Evolutionary conservation across 768 basidiomycete genomes (phyloP), one percentile per base, ranked within the genome.

Genomic region (Amanita exitialis): DNA sequence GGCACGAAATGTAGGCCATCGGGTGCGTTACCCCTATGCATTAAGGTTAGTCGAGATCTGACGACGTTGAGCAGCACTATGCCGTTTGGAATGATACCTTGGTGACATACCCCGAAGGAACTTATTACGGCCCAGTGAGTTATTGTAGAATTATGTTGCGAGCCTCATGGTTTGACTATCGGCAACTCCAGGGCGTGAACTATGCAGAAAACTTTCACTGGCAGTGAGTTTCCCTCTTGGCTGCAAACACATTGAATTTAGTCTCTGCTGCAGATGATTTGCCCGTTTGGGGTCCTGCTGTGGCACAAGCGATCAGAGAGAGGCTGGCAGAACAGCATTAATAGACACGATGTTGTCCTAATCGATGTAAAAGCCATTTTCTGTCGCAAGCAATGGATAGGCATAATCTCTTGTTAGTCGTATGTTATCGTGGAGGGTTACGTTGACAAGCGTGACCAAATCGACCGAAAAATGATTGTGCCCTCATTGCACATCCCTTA

Each of bases 41-140:
- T 30, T 12, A 12, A 23, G 30, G 16, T 21, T 25, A 3, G 32
- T 32, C 32, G 12, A 37, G n/a, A 25, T 44, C 54, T 44, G 42
- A 41, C 30, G 3, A 16, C 18, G 36, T 38, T 21, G 12, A 15
- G 6, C 70, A 67, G 56, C 78, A 88, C 61, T 82, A 78, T 53
- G 79, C 74, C 0, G 68, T 86, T 16, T 82, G 82, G 81, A 81
- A 85, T 56, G 78, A 83, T 63, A 75, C 76, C 62, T 71, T 65
- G 54, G 63, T 76, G 21, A 67, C 67, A 2, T 69, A 64, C 48
- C 52, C 61, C 13, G 53, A 57, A 28, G 66, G 65, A 49, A 59
- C 44, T 18, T 62, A 59, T 47, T 64, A 64, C 53, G 53, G 66
- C 51, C 66, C 63, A 51, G 41, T 44, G 12, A 20, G 37, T 42